Percentiles rank a stretch among this genome's conserved stretches.
phyloP scores from a whole-genome alignment of 2,329 filamentous ascomycete species.

The Ophiostoma montium region DNA sequence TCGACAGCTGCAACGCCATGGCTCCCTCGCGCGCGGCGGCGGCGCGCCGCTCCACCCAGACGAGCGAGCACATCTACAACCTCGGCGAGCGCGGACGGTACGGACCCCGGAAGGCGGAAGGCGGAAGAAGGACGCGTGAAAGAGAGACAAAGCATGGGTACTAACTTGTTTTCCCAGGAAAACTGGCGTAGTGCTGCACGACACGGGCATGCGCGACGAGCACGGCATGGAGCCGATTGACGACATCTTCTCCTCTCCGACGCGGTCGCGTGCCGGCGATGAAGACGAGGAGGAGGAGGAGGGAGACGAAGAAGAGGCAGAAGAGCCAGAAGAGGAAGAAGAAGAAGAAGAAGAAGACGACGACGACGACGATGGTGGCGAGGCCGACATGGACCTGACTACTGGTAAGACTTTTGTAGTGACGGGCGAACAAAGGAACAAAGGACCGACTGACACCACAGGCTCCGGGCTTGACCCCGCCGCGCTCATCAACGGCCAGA shows the following conservation, averaged over 20 bases:
- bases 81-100: conserved; percentile 38
- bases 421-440: background rate
- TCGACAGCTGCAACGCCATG: conserved; percentile 15
- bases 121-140: no score
- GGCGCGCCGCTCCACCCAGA: conserved; percentile 24
- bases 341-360: conserved; percentile 15
- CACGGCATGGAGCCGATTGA: conserved; percentile 84
- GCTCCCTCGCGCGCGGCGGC: conserved; percentile 23
- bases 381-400: conserved; percentile 38
- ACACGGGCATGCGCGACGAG: conserved; percentile 71
- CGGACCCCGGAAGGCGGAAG: background rate
- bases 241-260: conserved; percentile 77
- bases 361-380: conserved; percentile 14
- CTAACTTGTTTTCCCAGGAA: conserved; percentile 48
- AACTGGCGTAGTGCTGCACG: conserved; percentile 71
- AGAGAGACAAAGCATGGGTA: background rate
- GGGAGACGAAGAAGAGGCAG: conserved; percentile 19
- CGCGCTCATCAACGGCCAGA: conserved; percentile 37
- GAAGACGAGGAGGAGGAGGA: conserved; percentile 17
- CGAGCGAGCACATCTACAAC: conserved; percentile 34
- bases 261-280: conserved; percentile 29
- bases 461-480: conserved; percentile 39
- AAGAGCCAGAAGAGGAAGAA: conserved; percentile 17
- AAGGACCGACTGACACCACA: conserved; percentile 16
- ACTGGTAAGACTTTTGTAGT: conserved; percentile 16